These are phyloP conservation scores for Raphidocelis subcapitata DNA, from an alignment of 139 green algal species.

Conservation along the genomic window DNA sequence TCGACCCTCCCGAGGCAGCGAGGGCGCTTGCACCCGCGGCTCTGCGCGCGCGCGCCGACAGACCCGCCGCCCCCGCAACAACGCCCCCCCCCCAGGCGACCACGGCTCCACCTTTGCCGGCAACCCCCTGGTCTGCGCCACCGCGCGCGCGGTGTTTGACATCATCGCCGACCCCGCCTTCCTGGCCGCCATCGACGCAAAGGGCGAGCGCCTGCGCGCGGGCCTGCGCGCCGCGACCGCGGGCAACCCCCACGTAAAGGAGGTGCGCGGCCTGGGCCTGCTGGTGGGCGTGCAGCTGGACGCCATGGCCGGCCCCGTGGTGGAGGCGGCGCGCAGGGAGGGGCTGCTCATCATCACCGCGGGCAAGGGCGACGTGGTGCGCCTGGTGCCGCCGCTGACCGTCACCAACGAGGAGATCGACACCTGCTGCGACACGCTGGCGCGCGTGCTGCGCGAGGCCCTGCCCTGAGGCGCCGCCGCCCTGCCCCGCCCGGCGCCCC, in stretches of 20 bases:
- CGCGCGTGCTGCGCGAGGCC: not conserved
- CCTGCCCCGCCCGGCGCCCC: too few species aligned
- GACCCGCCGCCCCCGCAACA: too few species aligned
- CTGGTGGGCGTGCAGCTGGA: constrained; percentile 95
- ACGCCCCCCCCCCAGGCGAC: constrained; percentile 66
- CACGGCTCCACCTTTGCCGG: constrained; percentile 98
- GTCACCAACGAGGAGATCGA: constrained; percentile 90
- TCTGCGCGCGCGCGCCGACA: too few species aligned
- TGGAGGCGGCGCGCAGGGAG: constrained; percentile 63
- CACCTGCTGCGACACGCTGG: constrained; percentile 39
- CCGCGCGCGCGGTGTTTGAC: constrained; percentile 78
- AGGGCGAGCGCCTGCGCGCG: constrained; percentile 78
- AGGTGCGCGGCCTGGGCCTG: constrained; percentile 89
- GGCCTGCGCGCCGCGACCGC: constrained; percentile 63
- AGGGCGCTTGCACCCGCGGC: too few species aligned
- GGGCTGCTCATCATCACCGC: constrained; percentile 96
- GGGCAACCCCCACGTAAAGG: constrained; percentile 81
- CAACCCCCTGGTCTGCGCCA: constrained; percentile 90
- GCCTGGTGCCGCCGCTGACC: constrained; percentile 93
- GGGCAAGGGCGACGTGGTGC: constrained; percentile 87
- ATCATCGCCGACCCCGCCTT: constrained; percentile 84
- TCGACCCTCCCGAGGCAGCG: too few species aligned
- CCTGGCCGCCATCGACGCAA: constrained; percentile 69
- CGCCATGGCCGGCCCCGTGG: constrained; percentile 69
- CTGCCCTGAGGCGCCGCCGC: not conserved